A percentile compares a stretch with the other conserved stretches of the same genome.
Evolutionary conservation across 768 basidiomycete genomes (phyloP).

Genomic region (Hericium rajendrae): DNA sequence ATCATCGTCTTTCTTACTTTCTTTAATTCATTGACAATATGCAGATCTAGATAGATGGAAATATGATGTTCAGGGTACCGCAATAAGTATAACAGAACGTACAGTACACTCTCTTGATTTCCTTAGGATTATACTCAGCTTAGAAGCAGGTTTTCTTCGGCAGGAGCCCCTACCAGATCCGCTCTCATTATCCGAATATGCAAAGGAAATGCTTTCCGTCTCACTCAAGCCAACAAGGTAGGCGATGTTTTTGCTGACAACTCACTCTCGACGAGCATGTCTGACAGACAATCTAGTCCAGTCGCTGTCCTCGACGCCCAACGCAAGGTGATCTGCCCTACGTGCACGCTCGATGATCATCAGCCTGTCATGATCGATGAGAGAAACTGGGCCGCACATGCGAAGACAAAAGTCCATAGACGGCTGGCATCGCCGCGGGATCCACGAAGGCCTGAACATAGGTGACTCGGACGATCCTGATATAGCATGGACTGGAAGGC

Average conservation of each 20-base stretch:
- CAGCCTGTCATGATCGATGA: constrained; percentile 59
- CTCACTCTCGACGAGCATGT: neutral
- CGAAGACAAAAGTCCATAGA: constrained; percentile 45
- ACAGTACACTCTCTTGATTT: neutral
- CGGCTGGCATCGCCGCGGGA: constrained; percentile 22
- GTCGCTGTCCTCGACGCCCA: constrained; percentile 42
- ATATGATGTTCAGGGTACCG: constrained; percentile 42
- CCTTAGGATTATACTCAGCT: neutral
- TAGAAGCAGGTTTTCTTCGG: constrained; percentile 5
- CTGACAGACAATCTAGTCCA: constrained; percentile 36
- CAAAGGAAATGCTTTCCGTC: constrained; percentile 41
- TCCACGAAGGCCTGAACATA: no score
- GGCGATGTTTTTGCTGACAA: constrained; percentile 7
- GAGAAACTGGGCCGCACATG: constrained; percentile 49
- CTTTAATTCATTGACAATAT: constrained; percentile 24
- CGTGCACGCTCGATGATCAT: constrained; percentile 48
- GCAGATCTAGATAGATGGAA: constrained; percentile 45
- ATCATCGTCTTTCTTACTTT: neutral
- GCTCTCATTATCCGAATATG: constrained; percentile 40
- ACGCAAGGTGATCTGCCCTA: constrained; percentile 46
- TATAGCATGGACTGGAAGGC: no score
- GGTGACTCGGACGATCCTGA: no score
- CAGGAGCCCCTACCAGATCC: constrained; percentile 45
- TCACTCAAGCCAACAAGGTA: constrained; percentile 38
- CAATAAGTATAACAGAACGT: constrained; percentile 39